Evolutionary conservation across 2,329 filamentous ascomycete genomes (phyloP), one percentile per base, ranked within the genome.

Genomic region (Colletotrichum graminicola): DNA sequence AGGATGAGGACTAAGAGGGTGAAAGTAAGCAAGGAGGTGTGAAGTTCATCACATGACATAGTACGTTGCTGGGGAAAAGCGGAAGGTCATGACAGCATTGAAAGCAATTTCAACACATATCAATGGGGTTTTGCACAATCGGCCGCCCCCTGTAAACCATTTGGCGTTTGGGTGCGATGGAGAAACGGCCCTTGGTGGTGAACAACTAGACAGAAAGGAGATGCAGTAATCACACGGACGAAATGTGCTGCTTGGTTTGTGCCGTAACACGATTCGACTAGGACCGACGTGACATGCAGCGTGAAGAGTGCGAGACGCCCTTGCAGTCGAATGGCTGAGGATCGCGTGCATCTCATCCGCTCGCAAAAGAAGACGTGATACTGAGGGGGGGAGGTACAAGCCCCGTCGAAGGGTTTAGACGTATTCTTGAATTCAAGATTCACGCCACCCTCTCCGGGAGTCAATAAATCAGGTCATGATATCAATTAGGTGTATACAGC

Each of bases 1-100:
- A 85, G 41, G 84, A 81, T 11, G 74, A 76, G 75, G 74, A 77
- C 29, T 72, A 51, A 21, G 54, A n/a, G 43, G 45, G 23, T 26
- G 7, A 6, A 34, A 12, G 29, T 5, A 39, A 34, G 41, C 52
- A 14, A 45, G 6, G 45, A 11, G 29, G 18, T 6, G 43, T 16
- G 14, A 21, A 36, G 6, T 16, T 1, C 36, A 67, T 54, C 12
- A 8, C 26, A 55, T 32, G 36, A 23, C 29, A 63, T 49, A 14
- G 56, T 26, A 18, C 11, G 12, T 56, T 56, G 54, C 11, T 56
- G 32, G 34, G 6, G 5, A 6, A 26, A 23, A 23, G 45, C 8
- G 16, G 45, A 41, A 34, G 6, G n/a, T 49, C 60, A 34, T 16
- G 32, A 5, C 23, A 21, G 39, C 39, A 41, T 62, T 3, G 23